Evolutionary conservation across 2,329 filamentous ascomycete species (phyloP), one percentile per base, ranked within the genome.

Genomic region (Cladosporium oxysporum): DNA sequence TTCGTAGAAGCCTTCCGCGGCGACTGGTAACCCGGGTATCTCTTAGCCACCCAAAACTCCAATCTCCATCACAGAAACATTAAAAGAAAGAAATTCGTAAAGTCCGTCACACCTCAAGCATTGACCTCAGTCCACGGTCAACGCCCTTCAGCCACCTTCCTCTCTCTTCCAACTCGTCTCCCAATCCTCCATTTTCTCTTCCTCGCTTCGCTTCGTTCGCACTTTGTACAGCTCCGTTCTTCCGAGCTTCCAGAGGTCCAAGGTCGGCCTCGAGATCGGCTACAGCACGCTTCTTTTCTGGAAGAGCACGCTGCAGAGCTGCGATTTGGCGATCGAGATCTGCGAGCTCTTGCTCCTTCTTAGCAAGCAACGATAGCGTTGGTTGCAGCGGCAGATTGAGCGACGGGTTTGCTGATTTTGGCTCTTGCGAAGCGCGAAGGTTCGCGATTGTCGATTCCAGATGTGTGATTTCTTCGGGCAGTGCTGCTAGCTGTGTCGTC

Each of bases 91-190:
- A 33, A 29, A n/a, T 16, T 53, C 50, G 8, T 33, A n/a, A 31
- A 28, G 1, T 10, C 23, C 28, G 4, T 76, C 69, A 76, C 2
- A 88, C 80, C 69, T 88, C 87, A 70, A 92, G 74, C 78, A 91
- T 87, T 66, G 85, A 83, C 73, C 80, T 87, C 76, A 93, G 76
- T 16, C 79, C 84, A 10, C 81, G 79, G 74, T 92, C 90, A n/a
- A 87, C 87, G 21, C 88, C 88, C 70, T 87, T 85, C 79, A 88
- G 88, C 91, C 91, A 94, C 70, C 90, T 82, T 6, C 89, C 91
- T 71, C 88, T 84, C 77, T 91, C 89, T 76, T 93, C 91, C 35
- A 93, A 76, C 72, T 93, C 90, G 71, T 92, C 90, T 18, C 87
- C 86, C 50, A 88, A 85, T 6, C 88, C 89, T 5, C 87, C 74